Evolutionary conservation across 202 grass and related monocot genomes (phyloP).

Genomic region (Panicum virgatum): DNA sequence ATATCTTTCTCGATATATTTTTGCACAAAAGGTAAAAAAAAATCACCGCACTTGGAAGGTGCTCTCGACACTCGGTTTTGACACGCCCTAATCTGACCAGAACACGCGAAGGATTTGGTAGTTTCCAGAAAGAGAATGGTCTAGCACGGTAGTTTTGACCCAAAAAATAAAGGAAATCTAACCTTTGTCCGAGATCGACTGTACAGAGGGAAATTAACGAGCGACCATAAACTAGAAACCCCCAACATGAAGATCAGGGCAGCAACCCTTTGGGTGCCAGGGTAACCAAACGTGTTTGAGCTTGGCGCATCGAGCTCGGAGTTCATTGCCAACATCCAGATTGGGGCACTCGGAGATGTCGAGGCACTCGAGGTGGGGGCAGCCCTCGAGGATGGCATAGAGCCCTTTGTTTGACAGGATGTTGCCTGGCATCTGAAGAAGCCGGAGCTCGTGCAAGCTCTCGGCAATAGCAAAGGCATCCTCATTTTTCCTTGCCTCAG

Average conservation of each 20-base stretch:
- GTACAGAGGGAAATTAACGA: too few relatives aligned
- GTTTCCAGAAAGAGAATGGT: too few relatives aligned
- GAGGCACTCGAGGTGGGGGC: slow-evolving; percentile 6
- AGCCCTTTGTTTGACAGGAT: neutral
- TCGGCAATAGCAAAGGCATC: slow-evolving; percentile 12
- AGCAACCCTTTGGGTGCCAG: neutral
- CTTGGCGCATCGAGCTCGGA: neutral
- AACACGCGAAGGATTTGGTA: too few relatives aligned
- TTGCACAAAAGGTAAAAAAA: too few relatives aligned
- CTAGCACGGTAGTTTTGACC: too few relatives aligned
- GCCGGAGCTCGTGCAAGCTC: neutral
- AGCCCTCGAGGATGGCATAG: neutral
- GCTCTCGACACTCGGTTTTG: too few relatives aligned
- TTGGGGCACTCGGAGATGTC: neutral
- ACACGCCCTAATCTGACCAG: too few relatives aligned
- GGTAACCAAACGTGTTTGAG: slow-evolving; percentile 11
- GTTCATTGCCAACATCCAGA: neutral
- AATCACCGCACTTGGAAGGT: too few relatives aligned
- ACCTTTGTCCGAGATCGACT: too few relatives aligned
- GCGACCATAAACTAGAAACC: too few relatives aligned
- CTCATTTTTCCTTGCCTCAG: neutral
- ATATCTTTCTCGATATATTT: too few relatives aligned
- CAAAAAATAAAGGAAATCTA: too few relatives aligned
- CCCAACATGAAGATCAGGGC: slow-evolving; percentile 8
- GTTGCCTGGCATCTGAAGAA: slow-evolving; percentile 24